phyloP scores from a whole-genome alignment of 2,329 filamentous ascomycete genomes.

The Cladosporium colombiae region DNA sequence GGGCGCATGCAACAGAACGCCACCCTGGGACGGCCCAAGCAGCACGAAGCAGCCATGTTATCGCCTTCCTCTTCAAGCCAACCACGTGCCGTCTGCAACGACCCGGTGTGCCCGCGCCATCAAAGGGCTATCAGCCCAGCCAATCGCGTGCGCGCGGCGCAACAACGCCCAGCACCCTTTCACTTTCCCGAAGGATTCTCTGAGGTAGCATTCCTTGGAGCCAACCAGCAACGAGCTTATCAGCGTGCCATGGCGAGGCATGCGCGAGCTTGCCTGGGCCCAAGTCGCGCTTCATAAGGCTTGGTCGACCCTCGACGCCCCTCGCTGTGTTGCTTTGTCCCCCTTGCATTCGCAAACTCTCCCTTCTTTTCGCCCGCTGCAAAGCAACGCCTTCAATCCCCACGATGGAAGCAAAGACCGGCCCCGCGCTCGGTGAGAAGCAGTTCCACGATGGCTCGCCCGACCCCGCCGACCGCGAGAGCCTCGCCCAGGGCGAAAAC shows the following conservation, averaged over 20 bases:
- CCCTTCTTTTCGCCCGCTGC: background rate
- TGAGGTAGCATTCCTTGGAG: constrained; percentile 7
- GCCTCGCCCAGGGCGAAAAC: constrained; percentile 4
- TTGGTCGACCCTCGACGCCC: constrained; percentile 8
- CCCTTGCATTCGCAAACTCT: background rate
- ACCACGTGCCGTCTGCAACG: constrained; percentile 2
- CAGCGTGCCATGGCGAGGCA: constrained; percentile 6
- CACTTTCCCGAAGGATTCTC: background rate
- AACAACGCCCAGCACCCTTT: background rate
- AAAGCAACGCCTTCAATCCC: background rate
- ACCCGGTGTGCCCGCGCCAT: background rate
- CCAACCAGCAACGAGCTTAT: constrained; percentile 14
- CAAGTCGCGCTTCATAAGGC: constrained; percentile 14
- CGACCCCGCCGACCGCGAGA: constrained; percentile 1
- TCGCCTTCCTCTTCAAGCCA: constrained; percentile 9
- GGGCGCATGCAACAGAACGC: background rate
- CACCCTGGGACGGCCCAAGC: background rate
- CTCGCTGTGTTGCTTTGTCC: background rate
- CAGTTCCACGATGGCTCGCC: constrained; percentile 15
- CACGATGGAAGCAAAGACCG: constrained; percentile 1
- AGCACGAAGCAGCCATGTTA: background rate
- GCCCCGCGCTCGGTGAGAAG: constrained; percentile 16
- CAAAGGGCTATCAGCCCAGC: constrained; percentile 6
- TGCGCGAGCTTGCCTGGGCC: background rate
- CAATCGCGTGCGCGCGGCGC: background rate